phyloP scores from a whole-genome alignment of 768 basidiomycete genomes.

The Postia placenta region DNA sequence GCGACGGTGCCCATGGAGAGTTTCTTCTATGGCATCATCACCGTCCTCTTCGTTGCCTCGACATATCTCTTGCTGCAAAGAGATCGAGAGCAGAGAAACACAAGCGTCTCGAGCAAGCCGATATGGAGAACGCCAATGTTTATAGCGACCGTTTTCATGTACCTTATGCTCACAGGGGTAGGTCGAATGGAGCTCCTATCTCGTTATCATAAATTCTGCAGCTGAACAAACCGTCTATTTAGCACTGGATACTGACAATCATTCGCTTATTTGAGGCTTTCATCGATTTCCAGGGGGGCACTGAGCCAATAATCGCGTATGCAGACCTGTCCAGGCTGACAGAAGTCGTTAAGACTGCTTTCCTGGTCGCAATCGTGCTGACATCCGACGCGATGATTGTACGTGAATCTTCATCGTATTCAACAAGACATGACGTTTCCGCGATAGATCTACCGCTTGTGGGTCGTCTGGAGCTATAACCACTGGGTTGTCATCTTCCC shows the following conservation, averaged over 20 bases:
- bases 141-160: neutral
- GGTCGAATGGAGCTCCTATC: neutral
- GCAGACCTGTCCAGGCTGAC: neutral
- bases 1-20: constrained; percentile 1
- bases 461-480: constrained; percentile 3
- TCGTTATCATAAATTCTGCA: neutral
- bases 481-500: constrained; percentile 3
- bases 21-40: constrained; percentile 1
- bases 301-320: neutral
- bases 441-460: constrained; percentile 3
- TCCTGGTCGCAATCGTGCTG: neutral
- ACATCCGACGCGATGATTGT: constrained; percentile 2
- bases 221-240: neutral
- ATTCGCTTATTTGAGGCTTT: neutral
- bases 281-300: neutral
- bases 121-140: constrained; percentile 2
- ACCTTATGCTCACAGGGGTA: neutral
- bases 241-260: constrained; percentile 3
- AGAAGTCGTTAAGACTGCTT: constrained; percentile 1
- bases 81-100: neutral
- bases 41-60: neutral
- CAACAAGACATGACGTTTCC: too few relatives aligned
- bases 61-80: neutral
- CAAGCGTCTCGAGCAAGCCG: neutral
- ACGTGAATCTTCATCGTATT: too few relatives aligned